Evolutionary conservation across 2,329 filamentous ascomycete species (phyloP).

Genomic region (Arthroderma uncinatum): DNA sequence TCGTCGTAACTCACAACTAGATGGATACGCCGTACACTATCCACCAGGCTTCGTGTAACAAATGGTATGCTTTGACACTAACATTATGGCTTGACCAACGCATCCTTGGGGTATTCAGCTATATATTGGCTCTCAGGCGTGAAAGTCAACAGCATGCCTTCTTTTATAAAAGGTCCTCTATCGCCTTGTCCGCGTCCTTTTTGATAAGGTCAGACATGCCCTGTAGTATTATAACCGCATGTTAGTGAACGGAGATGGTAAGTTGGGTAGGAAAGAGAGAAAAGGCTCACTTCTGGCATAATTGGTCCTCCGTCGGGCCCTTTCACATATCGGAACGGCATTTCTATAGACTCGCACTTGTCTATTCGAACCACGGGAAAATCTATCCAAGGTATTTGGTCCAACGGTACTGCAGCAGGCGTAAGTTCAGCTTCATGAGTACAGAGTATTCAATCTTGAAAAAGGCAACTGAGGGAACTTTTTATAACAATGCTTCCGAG

Average conservation of each 20-base stretch:
- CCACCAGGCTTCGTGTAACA: too few species aligned
- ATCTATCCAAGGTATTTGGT: slow-evolving; percentile 71
- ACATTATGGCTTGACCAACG: too few species aligned
- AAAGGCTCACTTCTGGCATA: slow-evolving; percentile 70
- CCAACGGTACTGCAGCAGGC: slow-evolving; percentile 52
- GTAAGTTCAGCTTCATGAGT: neutral
- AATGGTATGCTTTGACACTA: too few species aligned
- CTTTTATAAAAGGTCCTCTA: slow-evolving; percentile 66
- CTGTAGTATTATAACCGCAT: slow-evolving; percentile 34
- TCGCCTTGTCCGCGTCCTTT: slow-evolving; percentile 83
- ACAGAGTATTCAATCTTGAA: too few species aligned
- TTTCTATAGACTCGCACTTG: slow-evolving; percentile 85
- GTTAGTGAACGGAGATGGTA: slow-evolving; percentile 3
- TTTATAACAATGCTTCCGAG: too few species aligned
- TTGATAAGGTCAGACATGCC: slow-evolving; percentile 92
- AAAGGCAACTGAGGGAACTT: too few species aligned
- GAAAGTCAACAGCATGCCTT: neutral
- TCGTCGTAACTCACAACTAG: too few species aligned
- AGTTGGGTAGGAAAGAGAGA: neutral
- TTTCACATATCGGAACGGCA: slow-evolving; percentile 95
- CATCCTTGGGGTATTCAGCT: too few species aligned
- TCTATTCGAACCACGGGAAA: slow-evolving; percentile 82
- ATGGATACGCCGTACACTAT: too few species aligned
- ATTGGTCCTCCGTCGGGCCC: slow-evolving; percentile 63
- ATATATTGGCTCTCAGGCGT: too few species aligned